Conservation (phyloP, 179 eudicot genomes). For the Nepenthes alata region DNA sequence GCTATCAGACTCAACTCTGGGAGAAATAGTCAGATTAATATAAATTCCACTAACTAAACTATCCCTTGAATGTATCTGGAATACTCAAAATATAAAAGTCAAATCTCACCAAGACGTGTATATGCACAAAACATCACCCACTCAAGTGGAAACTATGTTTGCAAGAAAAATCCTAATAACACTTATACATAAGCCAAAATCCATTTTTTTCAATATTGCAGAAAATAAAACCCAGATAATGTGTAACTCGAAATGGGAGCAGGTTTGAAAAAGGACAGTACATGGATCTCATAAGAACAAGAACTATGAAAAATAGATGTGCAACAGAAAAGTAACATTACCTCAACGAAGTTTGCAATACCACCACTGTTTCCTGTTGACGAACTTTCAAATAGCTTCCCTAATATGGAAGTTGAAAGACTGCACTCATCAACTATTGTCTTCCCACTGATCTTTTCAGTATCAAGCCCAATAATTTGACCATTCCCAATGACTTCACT, state of each 20-base stretch:
- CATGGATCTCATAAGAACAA: background rate
- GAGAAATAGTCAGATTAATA: background rate
- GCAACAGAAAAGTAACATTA: slow-evolving; percentile 13
- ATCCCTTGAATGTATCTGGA: background rate
- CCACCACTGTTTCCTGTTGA: slow-evolving; percentile 19
- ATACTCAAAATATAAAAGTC: background rate
- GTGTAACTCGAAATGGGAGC: no score
- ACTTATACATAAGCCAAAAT: no score
- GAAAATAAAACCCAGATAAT: no score
- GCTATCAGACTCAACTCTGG: background rate
- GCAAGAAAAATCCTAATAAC: no score
- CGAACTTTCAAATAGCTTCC: slow-evolving; percentile 58
- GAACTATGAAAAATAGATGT: background rate
- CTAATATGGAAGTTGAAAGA: slow-evolving; percentile 48
- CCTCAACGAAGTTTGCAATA: slow-evolving; percentile 36
- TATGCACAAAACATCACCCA: no score
- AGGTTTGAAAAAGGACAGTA: no score
- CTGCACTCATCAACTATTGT: slow-evolving; percentile 28
- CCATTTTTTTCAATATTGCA: no score
- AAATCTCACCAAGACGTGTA: no score
- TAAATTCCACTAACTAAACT: background rate
- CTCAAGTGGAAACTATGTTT: no score
- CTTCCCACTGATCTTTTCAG: slow-evolving; percentile 23
- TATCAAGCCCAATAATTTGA: slow-evolving; percentile 23
- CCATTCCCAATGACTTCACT: slow-evolving; percentile 26